Percentiles rank a stretch among this genome's conserved stretches.
Conservation (phyloP, 306 rosid genomes). For the Inga oerstediana region DNA sequence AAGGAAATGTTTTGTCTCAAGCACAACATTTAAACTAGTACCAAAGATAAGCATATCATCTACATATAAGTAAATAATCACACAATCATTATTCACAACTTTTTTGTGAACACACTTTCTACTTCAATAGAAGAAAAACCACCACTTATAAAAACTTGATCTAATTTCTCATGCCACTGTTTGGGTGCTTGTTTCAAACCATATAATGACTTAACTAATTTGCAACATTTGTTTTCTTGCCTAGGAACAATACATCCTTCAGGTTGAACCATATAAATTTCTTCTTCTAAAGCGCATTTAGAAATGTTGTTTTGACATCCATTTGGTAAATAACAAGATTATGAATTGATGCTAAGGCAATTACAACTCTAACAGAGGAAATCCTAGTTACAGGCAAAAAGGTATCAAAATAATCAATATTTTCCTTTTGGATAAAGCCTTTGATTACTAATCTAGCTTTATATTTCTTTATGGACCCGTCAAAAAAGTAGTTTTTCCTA, state of each 20-base stretch:
- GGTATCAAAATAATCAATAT: neutral
- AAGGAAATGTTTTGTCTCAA: neutral
- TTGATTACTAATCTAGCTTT: neutral
- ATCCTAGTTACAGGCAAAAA: neutral
- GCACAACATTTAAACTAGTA: neutral
- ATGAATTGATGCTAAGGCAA: neutral
- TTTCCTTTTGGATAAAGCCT: neutral
- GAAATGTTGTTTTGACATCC: neutral
- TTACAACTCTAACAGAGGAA: neutral
- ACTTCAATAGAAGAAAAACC: neutral
- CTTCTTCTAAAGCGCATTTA: neutral
- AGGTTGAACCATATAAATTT: neutral
- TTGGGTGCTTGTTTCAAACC: neutral
- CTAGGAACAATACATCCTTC: neutral
- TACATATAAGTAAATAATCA: no score
- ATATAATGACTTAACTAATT: no score
- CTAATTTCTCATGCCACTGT: no score
- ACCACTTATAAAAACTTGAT: neutral
- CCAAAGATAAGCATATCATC: neutral
- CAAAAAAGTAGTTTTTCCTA: neutral
- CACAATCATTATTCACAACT: no score
- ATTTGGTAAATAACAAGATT: no score
- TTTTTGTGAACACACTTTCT: neutral
- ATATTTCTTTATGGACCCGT: neutral
- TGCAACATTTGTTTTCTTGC: neutral